These are phyloP conservation scores for Euphorbia corollata DNA, from an alignment of 441 rosid genomes.

Conservation along the genomic window DNA sequence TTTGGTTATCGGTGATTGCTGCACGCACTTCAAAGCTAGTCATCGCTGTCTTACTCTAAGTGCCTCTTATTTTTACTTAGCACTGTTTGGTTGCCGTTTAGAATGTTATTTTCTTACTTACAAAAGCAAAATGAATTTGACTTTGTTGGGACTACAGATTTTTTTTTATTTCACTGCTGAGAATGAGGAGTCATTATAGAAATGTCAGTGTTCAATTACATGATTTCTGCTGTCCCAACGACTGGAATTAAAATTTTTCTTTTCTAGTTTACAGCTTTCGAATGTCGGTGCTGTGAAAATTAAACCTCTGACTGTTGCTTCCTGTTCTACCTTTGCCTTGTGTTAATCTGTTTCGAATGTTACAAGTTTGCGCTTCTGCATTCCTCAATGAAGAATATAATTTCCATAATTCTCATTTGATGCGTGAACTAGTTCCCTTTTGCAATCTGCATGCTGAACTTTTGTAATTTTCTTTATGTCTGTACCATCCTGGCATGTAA, in stretches of 20 bases:
- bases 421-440: not conserved
- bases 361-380: not conserved
- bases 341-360: not conserved
- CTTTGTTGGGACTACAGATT: not conserved
- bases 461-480: not conserved
- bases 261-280: not conserved
- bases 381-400: not conserved
- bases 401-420: not conserved
- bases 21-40: not conserved
- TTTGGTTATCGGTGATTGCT: not conserved
- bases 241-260: not conserved
- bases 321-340: not conserved
- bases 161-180: not conserved
- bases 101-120: not conserved
- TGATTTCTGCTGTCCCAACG: not conserved
- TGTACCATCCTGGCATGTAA: not conserved
- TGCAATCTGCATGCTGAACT: not conserved
- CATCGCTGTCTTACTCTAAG: not conserved
- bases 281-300: not conserved
- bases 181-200: not conserved
- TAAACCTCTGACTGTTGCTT: not conserved
- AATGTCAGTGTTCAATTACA: not conserved
- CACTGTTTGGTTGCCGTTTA: slow-evolving; percentile 1
- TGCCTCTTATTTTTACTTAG: not conserved
- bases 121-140: not conserved